These are phyloP conservation scores for Halophytophthora polymorphica DNA, from an alignment of 352 stramenopile genomes.

Conservation along the genomic window DNA sequence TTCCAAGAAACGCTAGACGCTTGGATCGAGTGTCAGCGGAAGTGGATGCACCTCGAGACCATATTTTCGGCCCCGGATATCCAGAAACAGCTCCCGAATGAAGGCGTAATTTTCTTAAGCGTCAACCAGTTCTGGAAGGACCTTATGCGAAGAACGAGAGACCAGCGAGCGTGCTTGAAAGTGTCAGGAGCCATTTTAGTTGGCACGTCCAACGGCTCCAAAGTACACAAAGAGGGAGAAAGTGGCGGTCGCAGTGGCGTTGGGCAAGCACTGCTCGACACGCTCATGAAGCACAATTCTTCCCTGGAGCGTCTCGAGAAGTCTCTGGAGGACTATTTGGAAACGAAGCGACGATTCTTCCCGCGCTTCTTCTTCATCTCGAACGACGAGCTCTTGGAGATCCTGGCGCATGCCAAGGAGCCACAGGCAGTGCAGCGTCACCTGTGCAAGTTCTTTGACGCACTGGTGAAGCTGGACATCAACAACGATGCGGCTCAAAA, in stretches of 20 bases:
- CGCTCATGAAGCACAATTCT: constrained; percentile 61
- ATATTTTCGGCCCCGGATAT: constrained; percentile 85
- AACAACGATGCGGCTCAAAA: constrained; percentile 34
- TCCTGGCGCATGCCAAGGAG: constrained; percentile 78
- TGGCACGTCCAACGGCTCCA: constrained; percentile 14
- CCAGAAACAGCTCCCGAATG: constrained; percentile 74
- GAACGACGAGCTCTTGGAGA: constrained; percentile 85
- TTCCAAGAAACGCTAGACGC: constrained; percentile 84
- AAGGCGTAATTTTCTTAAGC: constrained; percentile 49
- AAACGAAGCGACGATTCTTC: constrained; percentile 83
- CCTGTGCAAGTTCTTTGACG: constrained; percentile 85
- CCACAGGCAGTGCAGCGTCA: constrained; percentile 76
- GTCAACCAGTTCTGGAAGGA: constrained; percentile 85
- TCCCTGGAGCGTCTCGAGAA: constrained; percentile 77
- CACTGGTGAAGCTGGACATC: constrained; percentile 73
- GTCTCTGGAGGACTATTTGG: constrained; percentile 78
- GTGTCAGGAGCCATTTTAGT: constrained; percentile 46
- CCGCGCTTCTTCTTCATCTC: constrained; percentile 88
- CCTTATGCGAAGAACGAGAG: constrained; percentile 59
- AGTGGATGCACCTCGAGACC: constrained; percentile 81
- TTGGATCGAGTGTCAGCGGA: constrained; percentile 76
- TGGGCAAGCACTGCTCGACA: constrained; percentile 53
- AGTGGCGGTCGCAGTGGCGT: constrained; percentile 12
- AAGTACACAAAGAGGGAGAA: constrained; percentile 12
- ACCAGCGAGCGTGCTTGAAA: constrained; percentile 67